phyloP scores from a whole-genome alignment of 169 alveolate genomes.

The Besnoitia besnoiti region DNA sequence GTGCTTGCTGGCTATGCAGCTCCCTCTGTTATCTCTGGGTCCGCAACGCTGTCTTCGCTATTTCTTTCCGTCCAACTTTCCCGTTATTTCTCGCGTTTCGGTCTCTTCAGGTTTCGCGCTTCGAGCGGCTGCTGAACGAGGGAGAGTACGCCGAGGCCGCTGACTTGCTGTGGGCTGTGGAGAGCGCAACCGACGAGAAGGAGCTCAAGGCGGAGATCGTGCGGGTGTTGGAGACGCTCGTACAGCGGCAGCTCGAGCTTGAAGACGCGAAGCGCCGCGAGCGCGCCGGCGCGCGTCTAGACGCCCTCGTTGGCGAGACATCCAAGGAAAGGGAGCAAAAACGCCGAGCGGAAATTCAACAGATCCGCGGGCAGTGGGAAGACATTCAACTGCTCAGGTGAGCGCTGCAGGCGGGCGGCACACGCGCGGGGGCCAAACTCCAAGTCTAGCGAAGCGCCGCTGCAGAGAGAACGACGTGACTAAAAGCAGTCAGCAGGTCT shows the following conservation, averaged over 20 bases:
- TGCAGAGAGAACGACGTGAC: too few relatives aligned
- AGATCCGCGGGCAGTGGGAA: constrained; percentile 5
- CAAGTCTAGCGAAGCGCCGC: too few relatives aligned
- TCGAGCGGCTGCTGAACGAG: constrained; percentile 13
- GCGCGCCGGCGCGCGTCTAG: not conserved
- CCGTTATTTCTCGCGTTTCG: not conserved
- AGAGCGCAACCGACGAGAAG: not conserved
- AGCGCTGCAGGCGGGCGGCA: not conserved
- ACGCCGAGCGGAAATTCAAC: not conserved
- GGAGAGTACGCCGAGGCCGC: not conserved
- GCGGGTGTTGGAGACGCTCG: not conserved
- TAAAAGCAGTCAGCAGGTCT: too few relatives aligned
- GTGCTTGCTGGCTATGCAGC: too few relatives aligned
- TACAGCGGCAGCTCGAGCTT: not conserved
- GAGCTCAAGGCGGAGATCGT: constrained; percentile 23
- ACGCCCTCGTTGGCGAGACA: not conserved
- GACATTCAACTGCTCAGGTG: constrained; percentile 15
- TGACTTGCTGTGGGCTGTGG: not conserved
- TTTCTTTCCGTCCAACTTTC: not conserved
- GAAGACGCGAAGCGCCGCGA: not conserved
- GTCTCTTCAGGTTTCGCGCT: not conserved
- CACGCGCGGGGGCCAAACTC: too few relatives aligned
- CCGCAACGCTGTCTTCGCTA: not conserved
- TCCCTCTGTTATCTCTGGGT: too few relatives aligned
- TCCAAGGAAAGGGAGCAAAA: not conserved